Conservation (phyloP, 495 filamentous ascomycete genomes). For the Aspergillus campestris region DNA sequence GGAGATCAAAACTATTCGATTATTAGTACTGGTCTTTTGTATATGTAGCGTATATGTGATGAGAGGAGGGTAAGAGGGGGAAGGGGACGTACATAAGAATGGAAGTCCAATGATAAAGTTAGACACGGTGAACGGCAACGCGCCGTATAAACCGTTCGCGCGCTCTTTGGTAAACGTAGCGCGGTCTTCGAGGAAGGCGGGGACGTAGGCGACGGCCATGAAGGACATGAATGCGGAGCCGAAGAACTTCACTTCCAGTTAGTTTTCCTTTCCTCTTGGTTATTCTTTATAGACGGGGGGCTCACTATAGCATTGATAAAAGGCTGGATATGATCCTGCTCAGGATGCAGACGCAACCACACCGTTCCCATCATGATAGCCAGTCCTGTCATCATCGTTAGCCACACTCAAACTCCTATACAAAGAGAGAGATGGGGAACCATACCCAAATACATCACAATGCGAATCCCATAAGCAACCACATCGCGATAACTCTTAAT, state of each 20-base stretch:
- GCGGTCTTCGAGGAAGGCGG: slow-evolving; percentile 73
- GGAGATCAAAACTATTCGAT: slow-evolving; percentile 51
- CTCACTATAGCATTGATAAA: slow-evolving; percentile 67
- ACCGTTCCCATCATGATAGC: slow-evolving; percentile 87
- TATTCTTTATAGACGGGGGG: background rate
- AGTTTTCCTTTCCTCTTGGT: too few species aligned
- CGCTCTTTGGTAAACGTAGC: slow-evolving; percentile 67
- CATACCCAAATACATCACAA: slow-evolving; percentile 74
- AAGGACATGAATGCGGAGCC: slow-evolving; percentile 83
- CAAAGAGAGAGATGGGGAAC: background rate
- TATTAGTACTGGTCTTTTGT: background rate
- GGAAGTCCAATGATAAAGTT: slow-evolving; percentile 79
- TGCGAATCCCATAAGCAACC: slow-evolving; percentile 69
- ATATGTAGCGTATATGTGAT: too few species aligned
- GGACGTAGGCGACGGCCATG: slow-evolving; percentile 82
- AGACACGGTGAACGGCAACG: slow-evolving; percentile 59
- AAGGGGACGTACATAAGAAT: slow-evolving; percentile 46
- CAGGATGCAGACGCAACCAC: slow-evolving; percentile 58
- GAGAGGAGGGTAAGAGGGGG: slow-evolving; percentile 47
- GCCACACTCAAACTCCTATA: background rate
- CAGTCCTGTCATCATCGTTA: slow-evolving; percentile 32
- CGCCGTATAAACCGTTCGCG: slow-evolving; percentile 71
- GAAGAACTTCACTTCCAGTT: slow-evolving; percentile 61
- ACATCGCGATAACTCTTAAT: slow-evolving; percentile 78
- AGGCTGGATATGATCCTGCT: slow-evolving; percentile 63